These are phyloP conservation scores for Chaetomium olivaceum DNA, from an alignment of 2,329 filamentous ascomycete species.

Conservation along the genomic window DNA sequence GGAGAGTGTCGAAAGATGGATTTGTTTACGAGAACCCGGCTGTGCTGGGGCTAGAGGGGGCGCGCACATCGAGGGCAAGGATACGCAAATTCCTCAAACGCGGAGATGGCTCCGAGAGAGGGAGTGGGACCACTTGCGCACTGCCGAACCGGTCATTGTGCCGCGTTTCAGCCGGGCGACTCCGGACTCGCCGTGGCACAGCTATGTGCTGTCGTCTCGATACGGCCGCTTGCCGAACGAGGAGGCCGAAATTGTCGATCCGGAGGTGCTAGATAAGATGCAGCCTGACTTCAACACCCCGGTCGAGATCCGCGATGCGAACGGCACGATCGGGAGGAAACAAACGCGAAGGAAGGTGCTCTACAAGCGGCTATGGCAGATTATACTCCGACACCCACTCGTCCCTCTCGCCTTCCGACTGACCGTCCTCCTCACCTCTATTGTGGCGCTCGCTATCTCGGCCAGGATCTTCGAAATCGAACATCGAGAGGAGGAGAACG, in stretches of 20 bases:
- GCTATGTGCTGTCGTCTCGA: constrained; percentile 55
- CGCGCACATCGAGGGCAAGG: constrained; percentile 35
- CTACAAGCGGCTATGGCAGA: constrained; percentile 63
- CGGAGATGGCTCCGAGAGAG: constrained; percentile 51
- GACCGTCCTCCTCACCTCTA: constrained; percentile 78
- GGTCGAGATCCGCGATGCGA: constrained; percentile 38
- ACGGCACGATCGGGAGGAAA: constrained; percentile 24
- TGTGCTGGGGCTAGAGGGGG: constrained; percentile 38
- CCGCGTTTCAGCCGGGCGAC: constrained; percentile 48
- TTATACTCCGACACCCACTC: constrained; percentile 76
- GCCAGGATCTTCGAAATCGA: constrained; percentile 69
- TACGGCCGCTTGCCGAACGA: constrained; percentile 53
- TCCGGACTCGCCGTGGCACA: constrained; percentile 51
- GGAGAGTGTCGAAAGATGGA: constrained; percentile 52
- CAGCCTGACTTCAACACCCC: constrained; percentile 50
- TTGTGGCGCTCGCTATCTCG: constrained; percentile 77
- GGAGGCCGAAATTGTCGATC: constrained; percentile 50
- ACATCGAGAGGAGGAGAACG: constrained; percentile 41
- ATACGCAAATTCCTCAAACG: constrained; percentile 50
- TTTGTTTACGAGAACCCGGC: constrained; percentile 46
- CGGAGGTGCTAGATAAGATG: constrained; percentile 46
- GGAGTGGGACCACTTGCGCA: constrained; percentile 62
- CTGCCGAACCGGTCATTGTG: constrained; percentile 60
- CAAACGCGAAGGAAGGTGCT: constrained; percentile 48
- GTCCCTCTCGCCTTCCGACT: constrained; percentile 83